These are phyloP conservation scores for Hylodesmum podocarpum DNA, from an alignment of 306 rosid species.

Conservation along the genomic window DNA sequence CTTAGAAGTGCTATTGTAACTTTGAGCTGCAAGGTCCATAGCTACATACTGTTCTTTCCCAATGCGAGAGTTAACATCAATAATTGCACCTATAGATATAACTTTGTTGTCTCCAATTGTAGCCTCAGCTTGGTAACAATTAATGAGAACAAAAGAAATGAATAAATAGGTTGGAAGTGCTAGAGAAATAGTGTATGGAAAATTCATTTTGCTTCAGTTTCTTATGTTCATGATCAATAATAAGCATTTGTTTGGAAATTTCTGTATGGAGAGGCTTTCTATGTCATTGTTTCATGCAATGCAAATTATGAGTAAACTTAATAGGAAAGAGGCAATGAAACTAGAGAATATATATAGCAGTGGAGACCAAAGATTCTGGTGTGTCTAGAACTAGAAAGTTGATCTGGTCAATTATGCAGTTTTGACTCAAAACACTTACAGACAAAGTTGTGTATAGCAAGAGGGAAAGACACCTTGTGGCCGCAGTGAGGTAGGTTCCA, in stretches of 20 bases:
- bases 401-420: conserved; percentile 27
- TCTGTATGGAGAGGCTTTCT: background rate
- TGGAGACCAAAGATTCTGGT: background rate
- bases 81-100: conserved; percentile 37
- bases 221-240: background rate
- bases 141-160: conserved; percentile 17
- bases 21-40: conserved; percentile 49
- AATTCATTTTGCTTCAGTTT: conserved; percentile 29
- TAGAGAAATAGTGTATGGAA: background rate
- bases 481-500: too few relatives aligned
- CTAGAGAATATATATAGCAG: background rate
- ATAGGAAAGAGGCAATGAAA: background rate
- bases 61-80: conserved; percentile 38
- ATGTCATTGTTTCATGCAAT: background rate
- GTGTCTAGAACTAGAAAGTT: background rate
- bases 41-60: conserved; percentile 57
- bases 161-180: conserved; percentile 18
- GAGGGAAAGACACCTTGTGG: background rate
- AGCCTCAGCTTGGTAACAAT: conserved; percentile 18
- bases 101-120: conserved; percentile 15
- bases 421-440: conserved; percentile 3
- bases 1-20: conserved; percentile 33
- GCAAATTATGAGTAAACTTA: background rate
- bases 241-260: background rate
- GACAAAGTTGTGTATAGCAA: background rate